phyloP scores from a whole-genome alignment of 495 filamentous ascomycete species.

The Gamarada debralockiae region DNA sequence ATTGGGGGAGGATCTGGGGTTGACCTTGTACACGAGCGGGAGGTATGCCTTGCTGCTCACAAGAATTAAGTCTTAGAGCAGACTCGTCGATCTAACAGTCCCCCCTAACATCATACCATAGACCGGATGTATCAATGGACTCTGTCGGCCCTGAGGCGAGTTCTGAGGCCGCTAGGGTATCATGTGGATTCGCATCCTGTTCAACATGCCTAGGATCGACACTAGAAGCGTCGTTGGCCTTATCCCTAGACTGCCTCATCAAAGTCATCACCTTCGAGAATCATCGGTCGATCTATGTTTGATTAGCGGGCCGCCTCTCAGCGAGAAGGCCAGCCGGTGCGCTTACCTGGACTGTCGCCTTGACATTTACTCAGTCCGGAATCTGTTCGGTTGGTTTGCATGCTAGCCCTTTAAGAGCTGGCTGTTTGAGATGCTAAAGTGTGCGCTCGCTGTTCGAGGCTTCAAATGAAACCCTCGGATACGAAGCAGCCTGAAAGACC shows the following conservation, averaged over 20 bases:
- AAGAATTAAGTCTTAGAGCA: slow-evolving; percentile 1
- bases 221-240: slow-evolving; percentile 10
- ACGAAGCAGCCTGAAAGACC: too few species aligned
- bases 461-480: too few species aligned
- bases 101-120: slow-evolving; percentile 1
- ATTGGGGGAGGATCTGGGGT: slow-evolving; percentile 5
- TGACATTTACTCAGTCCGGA: neutral
- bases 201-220: slow-evolving; percentile 8
- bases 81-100: slow-evolving; percentile 3
- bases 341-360: slow-evolving; percentile 2
- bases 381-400: slow-evolving; percentile 3
- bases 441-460: too few species aligned
- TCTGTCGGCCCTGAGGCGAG: neutral
- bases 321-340: slow-evolving; percentile 1
- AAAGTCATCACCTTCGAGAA: slow-evolving; percentile 8
- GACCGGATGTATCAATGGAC: neutral
- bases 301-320: slow-evolving; percentile 1
- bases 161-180: slow-evolving; percentile 1
- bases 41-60: slow-evolving; percentile 1
- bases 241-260: slow-evolving; percentile 8
- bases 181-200: neutral
- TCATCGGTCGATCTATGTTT: slow-evolving; percentile 10
- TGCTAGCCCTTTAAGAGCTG: too few species aligned
- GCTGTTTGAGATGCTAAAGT: too few species aligned
- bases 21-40: neutral